These are phyloP conservation scores for Malus hybrid DNA, from an alignment of 331 rosid species.

Conservation along the genomic window DNA sequence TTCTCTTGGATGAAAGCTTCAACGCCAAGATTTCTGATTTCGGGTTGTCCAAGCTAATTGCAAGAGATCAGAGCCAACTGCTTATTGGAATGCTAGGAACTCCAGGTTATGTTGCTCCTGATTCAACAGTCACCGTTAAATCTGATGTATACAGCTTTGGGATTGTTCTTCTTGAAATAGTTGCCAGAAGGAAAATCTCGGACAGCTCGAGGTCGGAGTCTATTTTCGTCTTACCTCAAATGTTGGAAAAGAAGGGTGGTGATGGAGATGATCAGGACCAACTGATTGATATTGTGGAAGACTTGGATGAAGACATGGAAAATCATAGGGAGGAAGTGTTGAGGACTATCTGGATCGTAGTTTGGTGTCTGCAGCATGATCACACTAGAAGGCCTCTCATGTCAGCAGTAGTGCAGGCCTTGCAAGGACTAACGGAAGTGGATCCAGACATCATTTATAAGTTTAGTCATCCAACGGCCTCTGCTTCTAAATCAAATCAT, in stretches of 20 bases:
- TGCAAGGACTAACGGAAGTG: neutral
- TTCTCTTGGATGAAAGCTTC: constrained; percentile 10
- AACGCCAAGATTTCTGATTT: constrained; percentile 10
- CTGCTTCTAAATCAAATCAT: neutral
- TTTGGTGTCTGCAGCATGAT: neutral
- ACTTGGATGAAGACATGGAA: neutral
- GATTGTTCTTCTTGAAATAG: constrained; percentile 11
- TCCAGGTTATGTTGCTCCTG: constrained; percentile 8
- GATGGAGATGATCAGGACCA: neutral
- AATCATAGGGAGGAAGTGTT: neutral
- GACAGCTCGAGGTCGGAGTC: neutral
- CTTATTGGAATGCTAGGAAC: neutral
- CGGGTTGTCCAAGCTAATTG: neutral
- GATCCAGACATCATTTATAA: neutral
- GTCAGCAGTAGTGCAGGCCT: neutral
- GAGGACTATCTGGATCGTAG: neutral
- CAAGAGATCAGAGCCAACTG: neutral
- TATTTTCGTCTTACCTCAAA: too few species aligned
- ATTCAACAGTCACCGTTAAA: constrained; percentile 4
- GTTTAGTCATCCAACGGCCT: too few species aligned
- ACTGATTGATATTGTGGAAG: neutral
- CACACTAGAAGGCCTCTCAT: neutral
- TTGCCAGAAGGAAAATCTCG: neutral
- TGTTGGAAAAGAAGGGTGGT: neutral
- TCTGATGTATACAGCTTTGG: constrained; percentile 10